Evolutionary conservation across 192 early-diverging fungal species (phyloP).

Genomic region (Chytriomyces sp.): DNA sequence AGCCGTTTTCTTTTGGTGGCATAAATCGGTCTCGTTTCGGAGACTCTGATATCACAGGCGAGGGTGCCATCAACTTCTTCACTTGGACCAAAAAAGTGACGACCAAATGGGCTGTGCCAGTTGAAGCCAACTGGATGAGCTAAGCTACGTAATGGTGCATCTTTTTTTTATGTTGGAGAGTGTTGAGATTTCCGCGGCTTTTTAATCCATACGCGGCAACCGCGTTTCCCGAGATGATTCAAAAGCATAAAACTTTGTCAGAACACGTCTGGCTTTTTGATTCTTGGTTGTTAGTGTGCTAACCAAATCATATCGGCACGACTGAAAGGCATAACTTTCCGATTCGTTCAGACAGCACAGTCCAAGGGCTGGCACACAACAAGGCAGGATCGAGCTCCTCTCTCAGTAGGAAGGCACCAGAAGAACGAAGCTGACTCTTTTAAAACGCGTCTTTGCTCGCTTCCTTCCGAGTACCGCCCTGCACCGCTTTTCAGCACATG

Average conservation of each 20-base stretch:
- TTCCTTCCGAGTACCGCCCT: neutral
- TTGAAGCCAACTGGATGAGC: slow-evolving; percentile 47
- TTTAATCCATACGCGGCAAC: no score
- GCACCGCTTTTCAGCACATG: no score
- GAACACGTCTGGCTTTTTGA: no score
- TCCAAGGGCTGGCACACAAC: neutral
- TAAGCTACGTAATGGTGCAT: neutral
- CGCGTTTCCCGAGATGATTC: no score
- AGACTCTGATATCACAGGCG: slow-evolving; percentile 69
- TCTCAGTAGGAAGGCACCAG: neutral
- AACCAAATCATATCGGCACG: no score
- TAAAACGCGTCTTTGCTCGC: neutral
- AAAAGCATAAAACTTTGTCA: no score
- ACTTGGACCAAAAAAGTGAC: slow-evolving; percentile 74
- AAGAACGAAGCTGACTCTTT: neutral
- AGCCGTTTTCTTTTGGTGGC: slow-evolving; percentile 85
- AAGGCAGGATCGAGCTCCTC: neutral
- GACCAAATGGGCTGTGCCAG: slow-evolving; percentile 74
- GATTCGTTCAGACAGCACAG: neutral
- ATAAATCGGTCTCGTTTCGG: slow-evolving; percentile 74
- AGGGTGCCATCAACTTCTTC: slow-evolving; percentile 74
- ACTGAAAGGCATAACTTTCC: neutral
- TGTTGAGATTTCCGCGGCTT: no score
- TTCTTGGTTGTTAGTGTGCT: no score
- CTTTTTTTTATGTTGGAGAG: no score